Conservation (phyloP, 352 stramenopile species). For the Globisporangium emineosum region DNA sequence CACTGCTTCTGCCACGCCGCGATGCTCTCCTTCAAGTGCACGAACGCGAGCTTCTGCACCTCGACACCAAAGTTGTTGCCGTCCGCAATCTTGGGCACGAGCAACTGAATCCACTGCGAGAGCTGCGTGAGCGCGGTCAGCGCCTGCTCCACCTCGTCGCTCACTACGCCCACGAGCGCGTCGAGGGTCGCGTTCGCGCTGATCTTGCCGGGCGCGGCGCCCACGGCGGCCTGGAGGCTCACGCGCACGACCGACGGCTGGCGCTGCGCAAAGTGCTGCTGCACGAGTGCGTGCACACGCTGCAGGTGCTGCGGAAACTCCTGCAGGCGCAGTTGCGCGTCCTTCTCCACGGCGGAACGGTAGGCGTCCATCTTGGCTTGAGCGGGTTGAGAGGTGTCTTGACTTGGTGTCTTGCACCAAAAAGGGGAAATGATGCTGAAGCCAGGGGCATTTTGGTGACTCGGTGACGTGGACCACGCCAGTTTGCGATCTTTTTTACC, state of each 20-base stretch:
- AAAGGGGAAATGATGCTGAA: background rate
- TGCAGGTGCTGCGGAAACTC: slow-evolving; percentile 46
- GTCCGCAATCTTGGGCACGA: slow-evolving; percentile 72
- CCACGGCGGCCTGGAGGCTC: slow-evolving; percentile 33
- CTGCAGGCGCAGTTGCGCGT: slow-evolving; percentile 37
- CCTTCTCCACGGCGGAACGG: slow-evolving; percentile 33
- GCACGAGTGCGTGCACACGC: slow-evolving; percentile 42
- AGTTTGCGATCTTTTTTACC: slow-evolving; percentile 13
- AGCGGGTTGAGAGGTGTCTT: background rate
- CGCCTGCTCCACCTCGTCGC: slow-evolving; percentile 53
- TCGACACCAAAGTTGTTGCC: slow-evolving; percentile 89
- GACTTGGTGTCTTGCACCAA: background rate
- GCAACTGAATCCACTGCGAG: slow-evolving; percentile 71
- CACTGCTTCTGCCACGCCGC: slow-evolving; percentile 76
- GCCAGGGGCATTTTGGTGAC: background rate
- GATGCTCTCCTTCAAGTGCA: slow-evolving; percentile 61
- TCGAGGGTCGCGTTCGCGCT: slow-evolving; percentile 40
- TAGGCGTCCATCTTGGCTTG: slow-evolving; percentile 46
- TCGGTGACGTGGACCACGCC: background rate
- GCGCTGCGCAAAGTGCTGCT: slow-evolving; percentile 44
- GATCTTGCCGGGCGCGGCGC: slow-evolving; percentile 28
- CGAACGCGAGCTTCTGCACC: slow-evolving; percentile 74
- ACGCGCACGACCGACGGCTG: slow-evolving; percentile 35
- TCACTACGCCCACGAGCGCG: slow-evolving; percentile 35
- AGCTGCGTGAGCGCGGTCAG: slow-evolving; percentile 48